Percentiles rank a stretch among this genome's conserved stretches.
phyloP scores from a whole-genome alignment of 1,284 basidiomycete genomes.

The Pulchroboletus neoregius region DNA sequence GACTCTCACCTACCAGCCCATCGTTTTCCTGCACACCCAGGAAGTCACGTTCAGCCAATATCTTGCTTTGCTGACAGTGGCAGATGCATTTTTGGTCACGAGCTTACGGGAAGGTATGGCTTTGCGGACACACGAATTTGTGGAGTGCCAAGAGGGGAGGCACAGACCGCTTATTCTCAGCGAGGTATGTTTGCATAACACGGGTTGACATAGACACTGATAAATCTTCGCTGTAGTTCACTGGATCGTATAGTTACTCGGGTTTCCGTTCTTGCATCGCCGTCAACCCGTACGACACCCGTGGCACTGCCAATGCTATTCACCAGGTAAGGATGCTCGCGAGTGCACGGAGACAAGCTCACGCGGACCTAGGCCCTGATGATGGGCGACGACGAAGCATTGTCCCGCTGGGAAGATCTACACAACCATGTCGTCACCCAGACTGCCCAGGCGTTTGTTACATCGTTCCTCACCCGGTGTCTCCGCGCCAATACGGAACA shows the following conservation, averaged over 20 bases:
- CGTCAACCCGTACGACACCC: slow-evolving; percentile 80
- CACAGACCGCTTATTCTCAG: slow-evolving; percentile 74
- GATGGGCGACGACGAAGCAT: slow-evolving; percentile 72
- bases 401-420: slow-evolving; percentile 78
- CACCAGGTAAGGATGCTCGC: slow-evolving; percentile 38
- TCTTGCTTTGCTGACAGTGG: slow-evolving; percentile 75
- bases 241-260: slow-evolving; percentile 81
- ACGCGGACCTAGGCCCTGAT: slow-evolving; percentile 51
- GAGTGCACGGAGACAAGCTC: neutral
- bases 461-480: slow-evolving; percentile 71
- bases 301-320: slow-evolving; percentile 73
- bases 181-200: slow-evolving; percentile 44
- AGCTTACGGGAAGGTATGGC: slow-evolving; percentile 88
- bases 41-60: slow-evolving; percentile 87
- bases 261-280: slow-evolving; percentile 84
- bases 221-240: slow-evolving; percentile 52
- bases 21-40: slow-evolving; percentile 84
- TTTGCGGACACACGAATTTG: slow-evolving; percentile 72
- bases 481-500: slow-evolving; percentile 70
- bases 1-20: slow-evolving; percentile 81
- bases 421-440: slow-evolving; percentile 86
- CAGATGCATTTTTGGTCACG: slow-evolving; percentile 85
- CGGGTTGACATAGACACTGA: slow-evolving; percentile 2
- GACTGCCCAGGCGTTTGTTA: slow-evolving; percentile 82
- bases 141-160: slow-evolving; percentile 72